Evolutionary conservation across 2,329 filamentous ascomycete species (phyloP).

Genomic region (Didymella pomorum): DNA sequence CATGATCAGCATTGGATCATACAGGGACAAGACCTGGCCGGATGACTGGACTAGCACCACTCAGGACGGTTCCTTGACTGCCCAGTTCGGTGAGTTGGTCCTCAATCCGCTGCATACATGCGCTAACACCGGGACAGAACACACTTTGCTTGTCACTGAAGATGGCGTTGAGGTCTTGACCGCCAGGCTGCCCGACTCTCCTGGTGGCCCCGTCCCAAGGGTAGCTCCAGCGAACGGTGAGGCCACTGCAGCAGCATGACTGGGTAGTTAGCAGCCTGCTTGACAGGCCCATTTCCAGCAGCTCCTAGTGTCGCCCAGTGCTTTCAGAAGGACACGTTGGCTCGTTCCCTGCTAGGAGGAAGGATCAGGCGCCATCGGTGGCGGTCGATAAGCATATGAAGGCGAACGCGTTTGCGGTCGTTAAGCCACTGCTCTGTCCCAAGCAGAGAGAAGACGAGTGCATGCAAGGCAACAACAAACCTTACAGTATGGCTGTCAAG

Average conservation of each 20-base stretch:
- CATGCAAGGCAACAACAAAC: not conserved
- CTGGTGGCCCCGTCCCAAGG: slow-evolving; percentile 74
- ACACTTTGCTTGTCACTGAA: slow-evolving; percentile 84
- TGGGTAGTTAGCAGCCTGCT: not conserved
- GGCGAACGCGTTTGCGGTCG: not conserved
- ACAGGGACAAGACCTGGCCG: slow-evolving; percentile 94
- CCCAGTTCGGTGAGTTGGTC: slow-evolving; percentile 79
- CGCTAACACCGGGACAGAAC: slow-evolving; percentile 61
- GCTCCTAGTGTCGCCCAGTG: not conserved
- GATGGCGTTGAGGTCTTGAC: slow-evolving; percentile 83
- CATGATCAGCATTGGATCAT: slow-evolving; percentile 93
- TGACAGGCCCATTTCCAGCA: not conserved
- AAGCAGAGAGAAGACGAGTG: not conserved
- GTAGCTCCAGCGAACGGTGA: slow-evolving; percentile 51
- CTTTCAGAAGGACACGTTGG: slow-evolving; percentile 10
- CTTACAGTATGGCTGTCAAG: not conserved
- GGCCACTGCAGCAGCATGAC: slow-evolving; percentile 29
- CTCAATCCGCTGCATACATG: too few species aligned
- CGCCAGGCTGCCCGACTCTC: slow-evolving; percentile 74
- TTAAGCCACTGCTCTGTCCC: not conserved
- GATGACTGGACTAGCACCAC: slow-evolving; percentile 99
- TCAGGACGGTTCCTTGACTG: slow-evolving; percentile 84
- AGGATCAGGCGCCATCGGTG: not conserved
- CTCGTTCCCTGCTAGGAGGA: slow-evolving; percentile 1
- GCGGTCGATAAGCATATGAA: not conserved